These are phyloP conservation scores for Monosporascus sp. DNA, from an alignment of 2,329 filamentous ascomycete species.

Conservation along the genomic window DNA sequence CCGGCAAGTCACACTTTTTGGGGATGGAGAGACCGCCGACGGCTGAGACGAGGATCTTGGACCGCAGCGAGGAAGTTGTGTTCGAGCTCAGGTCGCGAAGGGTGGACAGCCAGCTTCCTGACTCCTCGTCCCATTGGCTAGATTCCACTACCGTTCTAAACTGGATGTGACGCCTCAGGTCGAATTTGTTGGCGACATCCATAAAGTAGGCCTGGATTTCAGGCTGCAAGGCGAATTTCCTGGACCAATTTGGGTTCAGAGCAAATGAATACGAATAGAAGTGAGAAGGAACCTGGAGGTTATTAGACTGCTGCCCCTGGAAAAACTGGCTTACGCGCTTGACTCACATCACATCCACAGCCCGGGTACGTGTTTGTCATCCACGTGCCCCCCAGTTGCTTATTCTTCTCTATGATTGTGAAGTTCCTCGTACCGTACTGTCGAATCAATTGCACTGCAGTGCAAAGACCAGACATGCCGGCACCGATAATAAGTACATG, in stretches of 20 bases:
- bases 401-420: too few relatives aligned
- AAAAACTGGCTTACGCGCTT: slow-evolving; percentile 3
- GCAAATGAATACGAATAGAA: slow-evolving; percentile 1
- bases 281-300: too few relatives aligned
- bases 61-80: slow-evolving; percentile 11
- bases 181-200: slow-evolving; percentile 10
- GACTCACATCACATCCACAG: too few relatives aligned
- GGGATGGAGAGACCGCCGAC: slow-evolving; percentile 22
- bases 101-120: slow-evolving; percentile 7
- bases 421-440: too few relatives aligned
- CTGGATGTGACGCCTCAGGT: slow-evolving; percentile 7
- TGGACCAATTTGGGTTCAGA: slow-evolving; percentile 1
- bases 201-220: neutral
- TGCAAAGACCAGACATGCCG: too few relatives aligned
- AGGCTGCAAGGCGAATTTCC: neutral
- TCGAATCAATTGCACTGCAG: too few relatives aligned
- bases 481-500: too few relatives aligned
- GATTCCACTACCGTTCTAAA: slow-evolving; percentile 12
- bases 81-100: slow-evolving; percentile 6
- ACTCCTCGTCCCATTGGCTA: slow-evolving; percentile 19
- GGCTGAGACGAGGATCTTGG: slow-evolving; percentile 20
- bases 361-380: slow-evolving; percentile 9
- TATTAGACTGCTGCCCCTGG: slow-evolving; percentile 30
- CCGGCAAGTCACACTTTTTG: slow-evolving; percentile 20
- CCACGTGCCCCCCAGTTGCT: slow-evolving; percentile 11